Base-by-base conservation (phyloP, 495 filamentous ascomycete species). In the Aspergillus panamensis region DNA sequence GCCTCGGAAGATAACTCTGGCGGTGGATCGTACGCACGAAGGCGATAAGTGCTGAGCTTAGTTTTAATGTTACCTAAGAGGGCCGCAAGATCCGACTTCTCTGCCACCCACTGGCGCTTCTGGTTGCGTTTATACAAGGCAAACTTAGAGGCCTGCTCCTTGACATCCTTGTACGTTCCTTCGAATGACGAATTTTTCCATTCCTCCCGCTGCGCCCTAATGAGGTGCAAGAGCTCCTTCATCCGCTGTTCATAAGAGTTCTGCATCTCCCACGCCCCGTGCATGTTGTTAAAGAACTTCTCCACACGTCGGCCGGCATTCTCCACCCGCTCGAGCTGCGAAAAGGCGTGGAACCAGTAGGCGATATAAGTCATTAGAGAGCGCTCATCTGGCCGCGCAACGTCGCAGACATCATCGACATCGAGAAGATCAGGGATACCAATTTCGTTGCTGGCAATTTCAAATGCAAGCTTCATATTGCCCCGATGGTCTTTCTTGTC, bases 311-410 rank as follows among this genome's bases (percentile, higher is more conserved):
- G 83, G 3, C 94, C 94, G 2, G 95, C 95, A 69, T 97, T 98
- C 68, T 98, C 94, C 12, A 98, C 95, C 60, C 91, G 83, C 72
- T 98, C 94, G 83, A 98, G 90, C 67, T 97, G 92, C 20, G 92
- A 96, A 66, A 98, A 98, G 57, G 94, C 95, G 65, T 98, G 94
- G 81, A 97, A 98, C 94, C 95, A 98, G 73, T 97, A 97, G 58
- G 94, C 94, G 62, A 98, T 97, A 68, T 98, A 98, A 6, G 94
- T 98, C 93, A 98, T 97, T 69, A 98, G 80, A 62, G 89, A 93
- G 57, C 91, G 88, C 71, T 98, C 94, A 64, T 98, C 94, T 12
- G 94, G 94, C 71, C 90, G 93, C 10, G 91, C 84, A 13, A 98
- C 94, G 70, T 97, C 94, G 71, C 91, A 96, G 29, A 97, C 95